phyloP scores from a whole-genome alignment of 2,329 filamentous ascomycete genomes.

The Chrysoporthe deuterocubensis region DNA sequence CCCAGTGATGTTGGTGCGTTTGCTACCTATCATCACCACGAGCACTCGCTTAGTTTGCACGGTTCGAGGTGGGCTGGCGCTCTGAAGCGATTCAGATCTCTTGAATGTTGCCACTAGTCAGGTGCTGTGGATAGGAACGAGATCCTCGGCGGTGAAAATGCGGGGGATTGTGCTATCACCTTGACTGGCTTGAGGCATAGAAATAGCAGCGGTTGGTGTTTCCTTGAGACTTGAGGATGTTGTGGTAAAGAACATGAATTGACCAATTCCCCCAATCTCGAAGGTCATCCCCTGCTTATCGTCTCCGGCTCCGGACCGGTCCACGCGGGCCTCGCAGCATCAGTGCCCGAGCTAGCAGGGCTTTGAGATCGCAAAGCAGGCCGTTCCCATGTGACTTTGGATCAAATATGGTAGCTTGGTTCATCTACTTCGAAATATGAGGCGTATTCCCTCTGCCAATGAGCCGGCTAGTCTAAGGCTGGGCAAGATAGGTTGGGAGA shows the following conservation, averaged over 20 bases:
- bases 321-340: background rate
- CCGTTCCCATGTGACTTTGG: background rate
- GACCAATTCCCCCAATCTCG: slow-evolving; percentile 1
- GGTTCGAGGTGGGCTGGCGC: background rate
- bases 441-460: too few species aligned
- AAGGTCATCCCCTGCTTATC: slow-evolving; percentile 11
- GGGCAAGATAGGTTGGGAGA: too few species aligned
- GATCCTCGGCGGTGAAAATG: background rate
- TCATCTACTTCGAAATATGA: background rate
- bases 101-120: too few species aligned
- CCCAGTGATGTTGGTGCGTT: background rate
- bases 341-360: background rate
- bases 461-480: too few species aligned
- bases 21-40: background rate
- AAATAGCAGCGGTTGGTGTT: background rate
- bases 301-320: background rate
- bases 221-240: background rate
- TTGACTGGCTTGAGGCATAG: background rate
- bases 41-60: background rate
- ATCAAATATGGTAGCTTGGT: background rate
- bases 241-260: background rate
- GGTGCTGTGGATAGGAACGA: too few species aligned
- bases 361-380: background rate
- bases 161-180: background rate
- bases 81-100: background rate